Evolutionary conservation across 2,329 filamentous ascomycete genomes (phyloP).

Genomic region (Microdochium bolleyi): DNA sequence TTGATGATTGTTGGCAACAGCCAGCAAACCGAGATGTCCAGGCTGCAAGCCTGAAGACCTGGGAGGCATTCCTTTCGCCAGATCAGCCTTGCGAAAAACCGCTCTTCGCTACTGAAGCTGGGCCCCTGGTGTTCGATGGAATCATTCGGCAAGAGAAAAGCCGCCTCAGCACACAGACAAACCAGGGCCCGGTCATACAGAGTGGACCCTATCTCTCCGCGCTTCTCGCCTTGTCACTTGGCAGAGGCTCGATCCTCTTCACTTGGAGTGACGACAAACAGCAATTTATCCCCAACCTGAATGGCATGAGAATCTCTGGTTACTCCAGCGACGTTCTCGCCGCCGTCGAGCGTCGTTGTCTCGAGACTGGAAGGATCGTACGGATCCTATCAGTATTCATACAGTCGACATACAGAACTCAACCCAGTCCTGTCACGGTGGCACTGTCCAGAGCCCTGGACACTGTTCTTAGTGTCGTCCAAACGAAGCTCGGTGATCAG

Average conservation of each 20-base stretch:
- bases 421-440: constrained; percentile 36
- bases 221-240: constrained; percentile 59
- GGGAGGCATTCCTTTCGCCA: constrained; percentile 55
- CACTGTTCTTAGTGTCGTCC: constrained; percentile 38
- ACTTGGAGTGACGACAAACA: constrained; percentile 43
- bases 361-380: constrained; percentile 38
- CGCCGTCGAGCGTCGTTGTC: constrained; percentile 36
- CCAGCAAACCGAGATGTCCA: constrained; percentile 21
- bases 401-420: constrained; percentile 33
- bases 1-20: constrained; percentile 40
- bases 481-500: constrained; percentile 37
- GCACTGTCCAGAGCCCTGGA: constrained; percentile 43
- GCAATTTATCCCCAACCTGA: constrained; percentile 41
- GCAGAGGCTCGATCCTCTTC: constrained; percentile 66
- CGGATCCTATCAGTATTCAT: constrained; percentile 38
- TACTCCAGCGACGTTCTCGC: constrained; percentile 42
- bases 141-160: constrained; percentile 36
- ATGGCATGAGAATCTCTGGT: constrained; percentile 44
- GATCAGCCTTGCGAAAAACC: constrained; percentile 31
- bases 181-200: constrained; percentile 34
- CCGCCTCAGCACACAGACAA: constrained; percentile 24
- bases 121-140: constrained; percentile 58
- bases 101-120: constrained; percentile 61
- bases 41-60: constrained; percentile 48
- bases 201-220: constrained; percentile 43